Conservation (phyloP, 2,329 filamentous ascomycete species). For the Fusarium luffae region DNA sequence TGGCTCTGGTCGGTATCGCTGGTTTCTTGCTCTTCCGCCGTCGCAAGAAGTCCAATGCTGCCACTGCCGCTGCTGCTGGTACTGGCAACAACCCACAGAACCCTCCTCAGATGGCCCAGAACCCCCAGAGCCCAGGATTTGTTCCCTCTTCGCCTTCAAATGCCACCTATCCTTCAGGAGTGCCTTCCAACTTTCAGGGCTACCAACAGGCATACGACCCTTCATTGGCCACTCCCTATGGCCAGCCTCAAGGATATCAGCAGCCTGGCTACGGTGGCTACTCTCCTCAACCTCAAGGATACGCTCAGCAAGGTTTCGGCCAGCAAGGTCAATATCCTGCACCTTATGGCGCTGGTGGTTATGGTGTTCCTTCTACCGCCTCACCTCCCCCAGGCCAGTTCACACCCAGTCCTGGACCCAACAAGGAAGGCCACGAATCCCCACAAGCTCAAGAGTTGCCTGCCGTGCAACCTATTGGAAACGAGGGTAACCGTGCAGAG, state of each 20-base stretch:
- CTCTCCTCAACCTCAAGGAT: conserved; percentile 36
- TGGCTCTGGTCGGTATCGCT: conserved; percentile 55
- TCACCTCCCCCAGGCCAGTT: conserved; percentile 46
- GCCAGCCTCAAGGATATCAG: conserved; percentile 39
- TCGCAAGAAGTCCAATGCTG: conserved; percentile 48
- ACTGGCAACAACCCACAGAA: conserved; percentile 19
- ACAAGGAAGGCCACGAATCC: conserved; percentile 32
- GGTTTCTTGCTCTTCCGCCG: conserved; percentile 57
- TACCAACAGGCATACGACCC: conserved; percentile 46
- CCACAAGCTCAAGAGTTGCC: conserved; percentile 45
- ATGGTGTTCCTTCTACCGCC: conserved; percentile 31
- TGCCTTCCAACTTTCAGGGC: conserved; percentile 41
- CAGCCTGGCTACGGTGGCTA: conserved; percentile 41
- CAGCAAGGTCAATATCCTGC: conserved; percentile 42
- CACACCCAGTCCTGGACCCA: conserved; percentile 47
- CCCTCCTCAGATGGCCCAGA: conserved; percentile 36
- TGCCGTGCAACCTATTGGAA: conserved; percentile 46
- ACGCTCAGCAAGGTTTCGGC: conserved; percentile 36
- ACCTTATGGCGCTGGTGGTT: conserved; percentile 38
- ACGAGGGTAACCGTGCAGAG: conserved; percentile 50
- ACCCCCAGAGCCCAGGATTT: conserved; percentile 38
- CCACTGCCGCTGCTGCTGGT: conserved; percentile 25
- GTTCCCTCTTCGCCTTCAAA: conserved; percentile 39
- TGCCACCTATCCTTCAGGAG: conserved; percentile 45
- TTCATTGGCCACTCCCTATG: conserved; percentile 34